Evolutionary conservation across 129 eudicot genomes (phyloP), one percentile per base, ranked within the genome.

Genomic region (Deinandra increscens): DNA sequence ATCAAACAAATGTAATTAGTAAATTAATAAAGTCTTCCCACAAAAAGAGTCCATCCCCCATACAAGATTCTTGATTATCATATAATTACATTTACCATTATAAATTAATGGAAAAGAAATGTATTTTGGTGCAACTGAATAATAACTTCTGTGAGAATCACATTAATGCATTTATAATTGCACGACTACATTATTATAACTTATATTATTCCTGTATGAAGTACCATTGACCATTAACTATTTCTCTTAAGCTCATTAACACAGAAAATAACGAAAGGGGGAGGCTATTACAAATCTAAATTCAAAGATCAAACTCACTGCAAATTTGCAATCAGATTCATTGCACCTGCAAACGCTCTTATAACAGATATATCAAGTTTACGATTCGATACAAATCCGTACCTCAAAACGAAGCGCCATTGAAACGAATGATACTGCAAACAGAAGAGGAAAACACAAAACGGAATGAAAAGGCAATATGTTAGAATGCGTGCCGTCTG

Each of bases 341-440:
- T 26, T 9, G n/a, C 42, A 54, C 43, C 31, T 26, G 31, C 3
- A 26, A 26, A 26, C 31, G 31, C 31, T 10, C 1, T 0, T 19
- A 18, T 15, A 20, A 37, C 23, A 37, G 62, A n/a, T 12, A 66
- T n/a, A 75, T 31, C 26, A 18, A 26, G 55, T 13, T 20, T 7
- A 56, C 18, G 38, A 1, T 1, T 45, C 4, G 34, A 62, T 67
- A 7, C 4, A 56, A 69, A 38, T 15, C 5, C 18, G 9, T 66
- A 88, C 91, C 91, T 88, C 91, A 68, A 88, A 88, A 8, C 88
- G 91, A 66, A 88, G 91, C 53, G 96, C 96, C 96, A 88, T 88
- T 51, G 59, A 72, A 61, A n/a, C 68, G 15, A 49, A 19, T 14
- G 65, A 26, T 51, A 22, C 15, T 34, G 14, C 17, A 58, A 23